phyloP scores from a whole-genome alignment of 768 basidiomycete genomes.

The Amanita thiersii region DNA sequence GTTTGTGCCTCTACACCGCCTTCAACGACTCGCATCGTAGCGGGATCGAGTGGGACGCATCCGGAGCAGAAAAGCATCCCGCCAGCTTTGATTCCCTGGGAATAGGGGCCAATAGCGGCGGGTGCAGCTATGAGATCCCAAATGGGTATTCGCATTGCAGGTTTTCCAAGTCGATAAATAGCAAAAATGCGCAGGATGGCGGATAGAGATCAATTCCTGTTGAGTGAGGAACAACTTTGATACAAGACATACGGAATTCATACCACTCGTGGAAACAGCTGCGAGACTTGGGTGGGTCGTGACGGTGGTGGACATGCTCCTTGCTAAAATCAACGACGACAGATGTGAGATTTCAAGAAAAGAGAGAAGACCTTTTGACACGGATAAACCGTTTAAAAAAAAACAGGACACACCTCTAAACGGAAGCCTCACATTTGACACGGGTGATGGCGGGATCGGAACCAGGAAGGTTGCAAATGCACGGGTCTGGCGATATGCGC shows the following conservation, averaged over 20 bases:
- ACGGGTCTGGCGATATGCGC: background rate
- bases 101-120: slow-evolving; percentile 80
- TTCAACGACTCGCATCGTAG: slow-evolving; percentile 57
- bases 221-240: background rate
- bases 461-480: too few relatives aligned
- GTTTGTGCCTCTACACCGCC: slow-evolving; percentile 79
- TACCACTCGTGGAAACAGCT: slow-evolving; percentile 4
- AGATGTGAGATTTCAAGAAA: background rate
- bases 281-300: background rate
- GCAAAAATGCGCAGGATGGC: background rate
- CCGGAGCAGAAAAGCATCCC: slow-evolving; percentile 88
- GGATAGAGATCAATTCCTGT: too few relatives aligned
- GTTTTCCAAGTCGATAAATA: background rate
- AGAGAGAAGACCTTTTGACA: background rate
- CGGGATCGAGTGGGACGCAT: slow-evolving; percentile 76
- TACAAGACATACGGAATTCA: background rate
- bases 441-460: too few relatives aligned
- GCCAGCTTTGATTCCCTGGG: slow-evolving; percentile 77
- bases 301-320: slow-evolving; percentile 4
- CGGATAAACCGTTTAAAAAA: too few relatives aligned
- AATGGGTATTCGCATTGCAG: too few relatives aligned
- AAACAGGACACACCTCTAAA: too few relatives aligned
- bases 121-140: slow-evolving; percentile 80
- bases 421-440: too few relatives aligned
- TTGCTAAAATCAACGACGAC: slow-evolving; percentile 1